These are phyloP conservation scores for Cantharellus anzutake DNA, from an alignment of 768 basidiomycete genomes.

Conservation along the genomic window DNA sequence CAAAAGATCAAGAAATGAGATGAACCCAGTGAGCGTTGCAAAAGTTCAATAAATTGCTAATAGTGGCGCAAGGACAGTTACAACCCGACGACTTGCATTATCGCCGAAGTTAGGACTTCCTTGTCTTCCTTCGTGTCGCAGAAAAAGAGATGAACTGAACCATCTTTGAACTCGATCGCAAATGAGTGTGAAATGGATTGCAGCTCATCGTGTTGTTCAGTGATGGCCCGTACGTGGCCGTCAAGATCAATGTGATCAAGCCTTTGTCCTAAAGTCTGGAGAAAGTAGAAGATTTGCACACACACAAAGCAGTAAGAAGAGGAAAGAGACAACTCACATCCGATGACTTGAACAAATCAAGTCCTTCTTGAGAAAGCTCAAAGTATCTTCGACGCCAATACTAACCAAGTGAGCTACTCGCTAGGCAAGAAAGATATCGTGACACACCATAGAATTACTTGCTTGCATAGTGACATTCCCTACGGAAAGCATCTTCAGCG, in stretches of 20 bases:
- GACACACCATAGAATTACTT: conserved; percentile 23
- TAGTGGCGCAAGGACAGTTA: background rate
- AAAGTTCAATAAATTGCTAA: background rate
- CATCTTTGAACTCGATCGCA: conserved; percentile 37
- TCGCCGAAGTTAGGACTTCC: conserved; percentile 4
- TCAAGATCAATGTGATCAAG: conserved; percentile 24
- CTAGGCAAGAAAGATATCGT: background rate
- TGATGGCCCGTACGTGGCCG: conserved; percentile 23
- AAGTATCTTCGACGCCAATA: conserved; percentile 47
- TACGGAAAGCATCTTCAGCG: conserved; percentile 4
- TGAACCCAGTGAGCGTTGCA: too few species aligned
- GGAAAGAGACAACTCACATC: conserved; percentile 21
- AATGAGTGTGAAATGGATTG: conserved; percentile 48
- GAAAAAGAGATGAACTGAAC: conserved; percentile 34
- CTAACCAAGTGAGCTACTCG: background rate
- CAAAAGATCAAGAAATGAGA: too few species aligned
- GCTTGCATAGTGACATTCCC: conserved; percentile 50
- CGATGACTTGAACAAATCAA: conserved; percentile 32
- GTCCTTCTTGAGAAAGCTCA: conserved; percentile 28
- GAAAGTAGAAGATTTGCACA: background rate
- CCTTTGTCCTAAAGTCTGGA: conserved; percentile 17
- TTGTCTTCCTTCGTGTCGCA: conserved; percentile 9
- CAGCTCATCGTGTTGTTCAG: conserved; percentile 47
- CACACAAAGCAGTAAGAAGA: background rate
- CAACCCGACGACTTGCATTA: background rate